Evolutionary conservation across 148 eudicot species (phyloP).

Genomic region (Rhododendron griersonianum): DNA sequence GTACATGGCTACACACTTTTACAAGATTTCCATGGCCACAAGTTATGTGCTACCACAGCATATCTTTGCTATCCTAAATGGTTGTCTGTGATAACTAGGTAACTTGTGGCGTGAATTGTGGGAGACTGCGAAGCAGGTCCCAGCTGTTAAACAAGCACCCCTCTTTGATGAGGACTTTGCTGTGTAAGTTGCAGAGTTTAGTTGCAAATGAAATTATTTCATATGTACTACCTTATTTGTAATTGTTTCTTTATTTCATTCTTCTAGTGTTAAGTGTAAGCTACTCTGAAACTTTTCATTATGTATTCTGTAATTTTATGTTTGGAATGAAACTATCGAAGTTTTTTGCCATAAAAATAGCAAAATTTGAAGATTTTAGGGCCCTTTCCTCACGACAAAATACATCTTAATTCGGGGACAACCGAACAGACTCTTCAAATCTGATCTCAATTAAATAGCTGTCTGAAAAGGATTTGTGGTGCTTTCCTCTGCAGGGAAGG

Average conservation of each 20-base stretch:
- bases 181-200: conserved; percentile 51
- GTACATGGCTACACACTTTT: neutral
- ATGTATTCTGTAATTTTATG: neutral
- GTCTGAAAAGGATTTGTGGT: conserved; percentile 18
- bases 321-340: neutral
- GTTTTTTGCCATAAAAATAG: neutral
- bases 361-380: neutral
- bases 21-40: neutral
- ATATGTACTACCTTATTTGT: neutral
- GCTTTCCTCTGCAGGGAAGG: conserved; percentile 62
- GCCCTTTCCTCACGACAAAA: neutral
- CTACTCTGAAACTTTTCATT: neutral
- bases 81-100: conserved; percentile 40
- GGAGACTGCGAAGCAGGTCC: conserved; percentile 90
- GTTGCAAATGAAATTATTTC: neutral
- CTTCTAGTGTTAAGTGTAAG: neutral
- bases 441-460: neutral
- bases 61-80: conserved; percentile 7
- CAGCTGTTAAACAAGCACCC: conserved; percentile 90
- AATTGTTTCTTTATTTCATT: neutral
- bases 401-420: neutral
- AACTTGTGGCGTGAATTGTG: conserved; percentile 98
- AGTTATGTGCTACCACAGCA: neutral
- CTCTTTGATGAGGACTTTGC: conserved; percentile 89
- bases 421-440: neutral